Percentiles rank a stretch among this genome's conserved stretches.
Conservation (phyloP, 192 early-diverging fungal species). For the Backusella tarrabulga region DNA sequence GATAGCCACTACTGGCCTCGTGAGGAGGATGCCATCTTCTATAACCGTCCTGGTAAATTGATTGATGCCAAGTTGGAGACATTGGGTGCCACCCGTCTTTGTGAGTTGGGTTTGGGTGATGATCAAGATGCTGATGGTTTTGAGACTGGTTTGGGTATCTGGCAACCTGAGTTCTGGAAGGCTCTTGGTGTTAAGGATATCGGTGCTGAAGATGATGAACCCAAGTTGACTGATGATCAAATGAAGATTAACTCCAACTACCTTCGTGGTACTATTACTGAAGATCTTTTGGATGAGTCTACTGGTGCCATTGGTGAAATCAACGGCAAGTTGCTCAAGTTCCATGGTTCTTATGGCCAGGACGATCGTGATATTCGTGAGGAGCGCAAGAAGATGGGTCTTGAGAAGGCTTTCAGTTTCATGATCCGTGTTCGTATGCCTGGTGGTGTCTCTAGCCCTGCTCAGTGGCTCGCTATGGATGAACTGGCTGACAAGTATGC, state of each 20-base stretch:
- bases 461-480: slow-evolving; percentile 95
- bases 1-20: slow-evolving; percentile 97
- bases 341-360: slow-evolving; percentile 97
- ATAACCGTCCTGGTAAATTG: slow-evolving; percentile 88
- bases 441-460: slow-evolving; percentile 84
- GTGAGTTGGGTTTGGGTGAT: slow-evolving; percentile 78
- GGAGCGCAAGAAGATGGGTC: slow-evolving; percentile 75
- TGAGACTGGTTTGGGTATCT: slow-evolving; percentile 76
- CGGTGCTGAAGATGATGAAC: slow-evolving; percentile 61
- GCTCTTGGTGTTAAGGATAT: slow-evolving; percentile 75
- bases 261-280: slow-evolving; percentile 89
- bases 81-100: slow-evolving; percentile 70
- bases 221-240: slow-evolving; percentile 79
- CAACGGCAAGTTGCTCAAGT: slow-evolving; percentile 92
- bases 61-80: slow-evolving; percentile 76
- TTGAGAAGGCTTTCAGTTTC: slow-evolving; percentile 93
- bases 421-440: slow-evolving; percentile 97
- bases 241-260: slow-evolving; percentile 93
- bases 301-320: slow-evolving; percentile 85
- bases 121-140: slow-evolving; percentile 94
- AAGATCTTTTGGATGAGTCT: slow-evolving; percentile 78
- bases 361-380: slow-evolving; percentile 95
- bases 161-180: slow-evolving; percentile 82
- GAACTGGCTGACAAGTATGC: slow-evolving; percentile 80
- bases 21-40: slow-evolving; percentile 86